Evolutionary conservation across 129 eudicot species (phyloP).

Genomic region (Ambrosia trifida): DNA sequence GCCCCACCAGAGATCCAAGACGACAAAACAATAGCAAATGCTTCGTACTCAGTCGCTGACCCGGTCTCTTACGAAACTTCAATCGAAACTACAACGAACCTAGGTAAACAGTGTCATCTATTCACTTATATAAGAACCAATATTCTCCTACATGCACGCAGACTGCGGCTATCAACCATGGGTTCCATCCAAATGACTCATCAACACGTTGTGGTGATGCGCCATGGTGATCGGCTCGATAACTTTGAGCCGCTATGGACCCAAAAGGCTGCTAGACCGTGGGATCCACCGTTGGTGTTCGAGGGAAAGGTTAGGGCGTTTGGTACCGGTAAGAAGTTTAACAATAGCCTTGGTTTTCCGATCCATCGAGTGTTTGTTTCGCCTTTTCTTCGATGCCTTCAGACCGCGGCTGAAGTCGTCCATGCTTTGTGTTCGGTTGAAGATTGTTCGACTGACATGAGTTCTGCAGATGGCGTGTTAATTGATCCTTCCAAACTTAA

Average conservation of each 20-base stretch:
- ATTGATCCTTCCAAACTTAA: conserved; percentile 61
- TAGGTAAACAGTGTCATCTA: neutral
- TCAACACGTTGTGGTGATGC: conserved; percentile 68
- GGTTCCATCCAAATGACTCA: conserved; percentile 26
- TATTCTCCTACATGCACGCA: neutral
- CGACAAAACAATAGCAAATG: neutral
- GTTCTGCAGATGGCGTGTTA: conserved; percentile 39
- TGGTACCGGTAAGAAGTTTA: conserved; percentile 47
- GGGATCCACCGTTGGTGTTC: conserved; percentile 80
- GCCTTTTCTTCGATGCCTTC: conserved; percentile 78
- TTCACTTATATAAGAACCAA: conserved; percentile 14
- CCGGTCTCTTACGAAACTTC: neutral
- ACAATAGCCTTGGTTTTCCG: conserved; percentile 43
- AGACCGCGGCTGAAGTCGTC: conserved; percentile 77
- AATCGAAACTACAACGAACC: conserved; percentile 11
- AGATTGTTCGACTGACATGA: conserved; percentile 26
- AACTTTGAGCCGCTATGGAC: conserved; percentile 71
- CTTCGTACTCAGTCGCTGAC: conserved; percentile 1
- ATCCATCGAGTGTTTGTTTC: conserved; percentile 86
- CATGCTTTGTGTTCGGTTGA: conserved; percentile 52
- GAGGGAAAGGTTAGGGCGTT: conserved; percentile 67
- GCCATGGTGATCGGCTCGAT: conserved; percentile 88
- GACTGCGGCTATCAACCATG: conserved; percentile 22
- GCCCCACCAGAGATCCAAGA: neutral
- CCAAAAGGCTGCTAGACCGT: conserved; percentile 50